Conservation (phyloP, 768 basidiomycete genomes). For the Harrya chromipes region DNA sequence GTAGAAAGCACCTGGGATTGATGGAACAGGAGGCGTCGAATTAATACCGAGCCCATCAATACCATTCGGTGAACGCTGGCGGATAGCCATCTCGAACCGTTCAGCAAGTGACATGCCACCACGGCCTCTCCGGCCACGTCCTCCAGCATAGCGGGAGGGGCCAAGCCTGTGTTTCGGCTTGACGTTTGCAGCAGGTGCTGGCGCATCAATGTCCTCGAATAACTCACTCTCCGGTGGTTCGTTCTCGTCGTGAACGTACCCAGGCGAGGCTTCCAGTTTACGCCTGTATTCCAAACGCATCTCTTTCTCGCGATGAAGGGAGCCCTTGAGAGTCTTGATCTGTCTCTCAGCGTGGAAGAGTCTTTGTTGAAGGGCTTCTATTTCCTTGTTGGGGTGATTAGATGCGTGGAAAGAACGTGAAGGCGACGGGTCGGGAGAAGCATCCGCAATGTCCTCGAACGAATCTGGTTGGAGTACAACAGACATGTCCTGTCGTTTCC, state of each 20-base stretch:
- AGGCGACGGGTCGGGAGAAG: slow-evolving; percentile 64
- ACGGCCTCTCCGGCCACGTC: slow-evolving; percentile 50
- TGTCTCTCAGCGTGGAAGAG: slow-evolving; percentile 86
- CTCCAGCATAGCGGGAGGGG: slow-evolving; percentile 50
- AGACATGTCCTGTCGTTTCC: slow-evolving; percentile 53
- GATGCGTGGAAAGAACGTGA: slow-evolving; percentile 62
- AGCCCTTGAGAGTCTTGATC: slow-evolving; percentile 76
- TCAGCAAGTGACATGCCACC: slow-evolving; percentile 56
- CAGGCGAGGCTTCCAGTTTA: slow-evolving; percentile 45
- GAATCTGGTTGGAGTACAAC: slow-evolving; percentile 43
- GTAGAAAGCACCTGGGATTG: slow-evolving; percentile 33
- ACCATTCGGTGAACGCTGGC: slow-evolving; percentile 47
- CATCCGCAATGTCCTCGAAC: slow-evolving; percentile 45
- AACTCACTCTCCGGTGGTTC: slow-evolving; percentile 39
- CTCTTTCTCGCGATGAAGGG: slow-evolving; percentile 81
- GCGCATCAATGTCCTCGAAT: slow-evolving; percentile 45
- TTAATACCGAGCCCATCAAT: slow-evolving; percentile 19
- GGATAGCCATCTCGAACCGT: slow-evolving; percentile 56
- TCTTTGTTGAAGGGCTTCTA: slow-evolving; percentile 76
- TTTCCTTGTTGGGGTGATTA: slow-evolving; percentile 75
- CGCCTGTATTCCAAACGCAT: slow-evolving; percentile 64
- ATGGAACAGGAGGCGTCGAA: slow-evolving; percentile 27
- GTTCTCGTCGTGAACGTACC: slow-evolving; percentile 36
- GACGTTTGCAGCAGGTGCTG: slow-evolving; percentile 31
- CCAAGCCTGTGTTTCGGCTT: slow-evolving; percentile 44